phyloP scores from a whole-genome alignment of 139 green algal species.

The Tetradesmus lagerheimii region DNA sequence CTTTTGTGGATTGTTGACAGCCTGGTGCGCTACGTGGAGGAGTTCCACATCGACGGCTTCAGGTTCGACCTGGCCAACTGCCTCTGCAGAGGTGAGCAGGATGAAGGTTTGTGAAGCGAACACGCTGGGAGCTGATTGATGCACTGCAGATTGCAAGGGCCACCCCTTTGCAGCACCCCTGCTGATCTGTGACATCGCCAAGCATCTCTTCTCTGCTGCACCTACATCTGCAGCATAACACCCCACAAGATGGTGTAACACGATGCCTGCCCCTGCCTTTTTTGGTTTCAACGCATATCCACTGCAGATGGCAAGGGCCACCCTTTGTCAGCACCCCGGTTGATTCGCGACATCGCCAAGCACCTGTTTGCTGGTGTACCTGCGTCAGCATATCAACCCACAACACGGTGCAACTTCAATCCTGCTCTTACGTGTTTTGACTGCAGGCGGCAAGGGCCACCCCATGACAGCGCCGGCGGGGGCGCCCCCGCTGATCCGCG shows the following conservation, averaged over 20 bases:
- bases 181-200: constrained; percentile 84
- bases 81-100: constrained; percentile 85
- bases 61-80: constrained; percentile 95
- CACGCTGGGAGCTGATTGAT: not conserved
- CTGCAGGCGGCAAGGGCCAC: constrained; percentile 70
- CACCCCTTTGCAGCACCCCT: constrained; percentile 84
- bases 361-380: constrained; percentile 57
- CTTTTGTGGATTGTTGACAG: constrained; percentile 52
- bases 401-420: no score
- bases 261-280: no score
- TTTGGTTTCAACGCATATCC: no score
- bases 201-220: constrained; percentile 73
- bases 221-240: no score
- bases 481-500: no score
- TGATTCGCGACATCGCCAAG: constrained; percentile 86
- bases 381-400: no score
- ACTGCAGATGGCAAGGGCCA: constrained; percentile 74
- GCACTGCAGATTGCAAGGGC: constrained; percentile 72
- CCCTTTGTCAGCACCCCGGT: constrained; percentile 82
- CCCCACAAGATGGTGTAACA: no score
- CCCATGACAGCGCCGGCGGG: no score
- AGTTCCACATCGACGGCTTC: constrained; percentile 97
- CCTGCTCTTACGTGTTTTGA: no score
- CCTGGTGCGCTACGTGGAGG: constrained; percentile 80
- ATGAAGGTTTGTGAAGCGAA: no score